A percentile compares a stretch with the other conserved stretches of the same genome.
These are phyloP conservation scores for Neophaeococcomyces mojaviensis DNA, from an alignment of 2,329 filamentous ascomycete genomes.

Conservation along the genomic window DNA sequence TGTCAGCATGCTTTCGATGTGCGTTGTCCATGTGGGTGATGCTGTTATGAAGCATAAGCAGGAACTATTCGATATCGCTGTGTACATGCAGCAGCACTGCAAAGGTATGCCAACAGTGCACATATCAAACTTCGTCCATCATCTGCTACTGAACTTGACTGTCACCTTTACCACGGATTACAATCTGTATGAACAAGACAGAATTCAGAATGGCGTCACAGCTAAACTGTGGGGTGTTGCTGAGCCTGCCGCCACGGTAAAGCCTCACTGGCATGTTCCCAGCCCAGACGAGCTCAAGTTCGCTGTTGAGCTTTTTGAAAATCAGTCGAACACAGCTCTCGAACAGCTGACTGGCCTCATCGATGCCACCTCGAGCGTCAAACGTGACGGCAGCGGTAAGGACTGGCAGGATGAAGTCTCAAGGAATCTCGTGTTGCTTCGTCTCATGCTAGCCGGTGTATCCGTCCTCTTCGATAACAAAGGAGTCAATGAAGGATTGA, in stretches of 20 bases:
- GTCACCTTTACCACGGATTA: slow-evolving; percentile 91
- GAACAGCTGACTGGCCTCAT: slow-evolving; percentile 71
- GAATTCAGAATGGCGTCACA: slow-evolving; percentile 63
- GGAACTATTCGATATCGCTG: slow-evolving; percentile 81
- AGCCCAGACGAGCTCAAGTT: slow-evolving; percentile 74
- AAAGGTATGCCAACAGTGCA: slow-evolving; percentile 90
- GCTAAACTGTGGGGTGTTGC: slow-evolving; percentile 76
- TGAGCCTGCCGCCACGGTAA: slow-evolving; percentile 62
- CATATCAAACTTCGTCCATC: slow-evolving; percentile 95
- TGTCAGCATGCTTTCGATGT: slow-evolving; percentile 95
- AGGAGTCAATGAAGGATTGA: slow-evolving; percentile 52
- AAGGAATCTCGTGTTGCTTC: slow-evolving; percentile 75
- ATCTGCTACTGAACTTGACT: slow-evolving; percentile 87
- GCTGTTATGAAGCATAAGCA: slow-evolving; percentile 83
- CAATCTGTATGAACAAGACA: slow-evolving; percentile 73
- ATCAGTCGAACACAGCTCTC: slow-evolving; percentile 70
- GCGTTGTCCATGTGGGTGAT: slow-evolving; percentile 87
- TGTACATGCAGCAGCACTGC: slow-evolving; percentile 95
- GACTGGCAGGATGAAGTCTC: slow-evolving; percentile 98
- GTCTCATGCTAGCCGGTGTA: slow-evolving; percentile 83
- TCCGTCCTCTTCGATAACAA: slow-evolving; percentile 81
- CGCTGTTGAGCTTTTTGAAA: slow-evolving; percentile 79
- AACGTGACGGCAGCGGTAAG: slow-evolving; percentile 89
- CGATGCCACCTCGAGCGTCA: slow-evolving; percentile 70
- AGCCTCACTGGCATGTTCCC: slow-evolving; percentile 86